Conservation (phyloP, 2,329 filamentous ascomycete genomes). For the Colletotrichum limetticola region DNA sequence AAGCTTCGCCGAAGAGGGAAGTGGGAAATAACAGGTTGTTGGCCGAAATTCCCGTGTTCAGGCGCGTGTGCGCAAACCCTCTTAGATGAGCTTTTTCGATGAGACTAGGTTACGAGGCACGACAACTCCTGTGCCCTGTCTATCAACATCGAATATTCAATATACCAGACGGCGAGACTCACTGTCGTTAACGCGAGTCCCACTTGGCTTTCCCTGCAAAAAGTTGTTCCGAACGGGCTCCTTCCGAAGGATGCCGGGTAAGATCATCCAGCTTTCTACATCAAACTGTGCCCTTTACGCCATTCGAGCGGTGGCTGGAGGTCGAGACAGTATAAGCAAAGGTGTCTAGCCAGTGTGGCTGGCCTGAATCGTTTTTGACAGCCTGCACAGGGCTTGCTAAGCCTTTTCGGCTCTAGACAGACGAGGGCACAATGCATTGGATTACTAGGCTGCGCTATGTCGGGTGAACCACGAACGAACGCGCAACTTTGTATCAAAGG, state of each 20-base stretch:
- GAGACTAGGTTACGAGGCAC: neutral
- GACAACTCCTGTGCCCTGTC: neutral
- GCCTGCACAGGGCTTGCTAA: neutral
- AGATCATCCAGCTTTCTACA: conserved; percentile 4
- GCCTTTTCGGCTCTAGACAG: neutral
- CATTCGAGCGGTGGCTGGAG: neutral
- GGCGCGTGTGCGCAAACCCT: neutral
- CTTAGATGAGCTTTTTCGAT: neutral
- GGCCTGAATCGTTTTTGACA: neutral
- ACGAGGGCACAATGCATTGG: neutral
- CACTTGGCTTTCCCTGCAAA: too few relatives aligned
- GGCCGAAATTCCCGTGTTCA: neutral
- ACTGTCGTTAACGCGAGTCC: neutral
- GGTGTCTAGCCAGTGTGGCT: neutral
- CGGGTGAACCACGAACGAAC: neutral
- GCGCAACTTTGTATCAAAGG: neutral
- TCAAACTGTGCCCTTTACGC: neutral
- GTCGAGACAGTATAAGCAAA: neutral
- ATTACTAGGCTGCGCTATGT: neutral
- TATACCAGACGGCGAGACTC: neutral
- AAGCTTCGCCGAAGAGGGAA: neutral
- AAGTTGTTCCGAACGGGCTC: neutral
- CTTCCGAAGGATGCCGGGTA: neutral
- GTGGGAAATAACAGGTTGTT: neutral
- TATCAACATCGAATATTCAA: neutral